Conservation (phyloP, 257 asterid species). For the Echium plantagineum region DNA sequence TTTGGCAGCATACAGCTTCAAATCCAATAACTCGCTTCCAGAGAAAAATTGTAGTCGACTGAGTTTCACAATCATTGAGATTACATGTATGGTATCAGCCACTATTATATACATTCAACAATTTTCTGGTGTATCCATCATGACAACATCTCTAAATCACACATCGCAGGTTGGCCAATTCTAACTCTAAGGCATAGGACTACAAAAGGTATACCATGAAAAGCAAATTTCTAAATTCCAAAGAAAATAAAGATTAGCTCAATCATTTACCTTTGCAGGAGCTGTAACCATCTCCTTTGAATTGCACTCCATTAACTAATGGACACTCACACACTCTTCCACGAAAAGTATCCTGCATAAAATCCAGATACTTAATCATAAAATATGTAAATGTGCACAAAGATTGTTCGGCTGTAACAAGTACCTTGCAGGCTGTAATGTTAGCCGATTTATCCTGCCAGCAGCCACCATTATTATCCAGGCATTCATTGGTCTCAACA, state of each 20-base stretch:
- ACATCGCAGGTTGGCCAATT: too few species aligned
- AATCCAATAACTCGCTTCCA: too few species aligned
- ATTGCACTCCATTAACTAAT: constrained; percentile 58
- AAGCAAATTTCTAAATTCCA: neutral
- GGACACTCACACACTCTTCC: constrained; percentile 87
- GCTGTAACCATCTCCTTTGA: constrained; percentile 75
- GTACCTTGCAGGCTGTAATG: constrained; percentile 73
- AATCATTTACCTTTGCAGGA: constrained; percentile 39
- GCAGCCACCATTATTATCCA: constrained; percentile 76
- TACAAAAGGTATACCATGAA: neutral
- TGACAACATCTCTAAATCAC: too few species aligned
- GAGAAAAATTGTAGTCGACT: too few species aligned
- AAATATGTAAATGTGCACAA: neutral
- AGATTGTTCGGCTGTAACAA: constrained; percentile 6
- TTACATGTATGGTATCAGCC: too few species aligned
- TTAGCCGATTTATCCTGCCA: constrained; percentile 61
- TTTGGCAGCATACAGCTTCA: too few species aligned
- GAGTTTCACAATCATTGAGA: too few species aligned
- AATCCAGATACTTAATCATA: neutral
- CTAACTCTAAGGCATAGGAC: neutral
- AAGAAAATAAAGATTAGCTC: neutral
- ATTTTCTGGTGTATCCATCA: too few species aligned
- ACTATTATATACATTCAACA: too few species aligned
- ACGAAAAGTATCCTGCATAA: constrained; percentile 60
- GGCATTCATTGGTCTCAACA: constrained; percentile 72